Percentiles rank a stretch among this genome's conserved stretches.
Conservation (phyloP, 75 land plant genomes). For the Cunninghamia lanceolata region DNA sequence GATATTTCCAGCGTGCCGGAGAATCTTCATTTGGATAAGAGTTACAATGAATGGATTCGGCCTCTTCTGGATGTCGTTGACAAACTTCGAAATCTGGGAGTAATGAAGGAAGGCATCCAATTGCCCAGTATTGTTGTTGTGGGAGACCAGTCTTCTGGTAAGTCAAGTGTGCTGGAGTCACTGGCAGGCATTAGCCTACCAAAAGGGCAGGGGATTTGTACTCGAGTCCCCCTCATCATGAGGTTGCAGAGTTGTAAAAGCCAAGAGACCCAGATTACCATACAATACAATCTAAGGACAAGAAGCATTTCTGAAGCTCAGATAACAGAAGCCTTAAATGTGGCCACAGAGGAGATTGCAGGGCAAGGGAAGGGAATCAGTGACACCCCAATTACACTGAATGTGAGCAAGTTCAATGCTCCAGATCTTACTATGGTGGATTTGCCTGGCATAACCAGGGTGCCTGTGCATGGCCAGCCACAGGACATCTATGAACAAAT, state of each 20-base stretch:
- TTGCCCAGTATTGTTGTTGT: conserved; percentile 69
- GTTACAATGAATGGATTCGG: conserved; percentile 18
- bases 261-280: neutral
- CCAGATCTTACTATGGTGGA: conserved; percentile 43
- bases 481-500: conserved; percentile 35
- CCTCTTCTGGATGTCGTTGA: conserved; percentile 32
- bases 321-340: conserved; percentile 19
- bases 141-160: conserved; percentile 68
- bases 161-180: conserved; percentile 63
- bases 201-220: conserved; percentile 59
- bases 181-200: conserved; percentile 59
- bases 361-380: conserved; percentile 15
- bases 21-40: neutral
- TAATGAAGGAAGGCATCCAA: conserved; percentile 58
- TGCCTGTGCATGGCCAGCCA: conserved; percentile 40
- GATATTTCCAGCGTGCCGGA: neutral
- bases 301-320: conserved; percentile 4
- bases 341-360: conserved; percentile 23
- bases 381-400: conserved; percentile 24
- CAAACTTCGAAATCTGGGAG: conserved; percentile 19
- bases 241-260: conserved; percentile 23
- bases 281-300: neutral
- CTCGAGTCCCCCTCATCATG: conserved; percentile 61
- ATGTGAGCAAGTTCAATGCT: conserved; percentile 17
- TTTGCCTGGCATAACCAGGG: conserved; percentile 42